Conservation (phyloP, 495 filamentous ascomycete genomes). For the Cercophora scortea region DNA sequence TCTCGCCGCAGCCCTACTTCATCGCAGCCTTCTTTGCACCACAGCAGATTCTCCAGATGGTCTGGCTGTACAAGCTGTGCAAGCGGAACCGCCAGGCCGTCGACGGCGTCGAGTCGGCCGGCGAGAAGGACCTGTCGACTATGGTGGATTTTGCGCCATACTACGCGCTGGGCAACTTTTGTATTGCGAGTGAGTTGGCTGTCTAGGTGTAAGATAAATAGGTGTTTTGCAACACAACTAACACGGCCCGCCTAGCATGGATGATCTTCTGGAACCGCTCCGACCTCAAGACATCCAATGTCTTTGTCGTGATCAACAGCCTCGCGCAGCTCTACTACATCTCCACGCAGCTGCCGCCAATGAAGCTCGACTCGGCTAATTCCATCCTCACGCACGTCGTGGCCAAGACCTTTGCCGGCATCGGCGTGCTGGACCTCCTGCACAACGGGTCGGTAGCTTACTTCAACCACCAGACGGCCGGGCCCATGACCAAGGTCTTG, state of each 20-base stretch:
- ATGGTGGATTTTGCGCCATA: constrained; percentile 39
- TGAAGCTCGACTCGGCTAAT: constrained; percentile 35
- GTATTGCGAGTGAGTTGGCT: constrained; percentile 38
- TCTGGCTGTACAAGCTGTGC: constrained; percentile 42
- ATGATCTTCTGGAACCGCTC: constrained; percentile 49
- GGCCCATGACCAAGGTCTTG: constrained; percentile 32
- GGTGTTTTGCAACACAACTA: too few relatives aligned
- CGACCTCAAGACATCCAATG: constrained; percentile 34
- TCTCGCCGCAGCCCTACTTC: constrained; percentile 42
- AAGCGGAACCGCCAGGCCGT: constrained; percentile 10
- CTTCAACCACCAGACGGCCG: constrained; percentile 32
- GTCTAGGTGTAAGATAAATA: too few relatives aligned
- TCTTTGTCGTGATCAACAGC: constrained; percentile 44
- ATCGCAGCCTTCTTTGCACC: constrained; percentile 49
- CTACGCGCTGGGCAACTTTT: constrained; percentile 42
- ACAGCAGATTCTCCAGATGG: constrained; percentile 45
- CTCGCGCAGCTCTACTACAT: constrained; percentile 42
- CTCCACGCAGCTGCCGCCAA: constrained; percentile 29
- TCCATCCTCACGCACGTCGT: constrained; percentile 44
- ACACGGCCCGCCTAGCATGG: constrained; percentile 28
- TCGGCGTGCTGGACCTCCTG: constrained; percentile 44
- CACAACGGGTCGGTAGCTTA: constrained; percentile 45
- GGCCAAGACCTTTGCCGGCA: constrained; percentile 45
- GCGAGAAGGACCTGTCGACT: constrained; percentile 10
- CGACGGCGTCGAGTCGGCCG: constrained; percentile 22